A percentile compares a stretch with the other conserved stretches of the same genome.
phyloP scores from a whole-genome alignment of 2,329 filamentous ascomycete species.

The Achaetomium macrosporum region DNA sequence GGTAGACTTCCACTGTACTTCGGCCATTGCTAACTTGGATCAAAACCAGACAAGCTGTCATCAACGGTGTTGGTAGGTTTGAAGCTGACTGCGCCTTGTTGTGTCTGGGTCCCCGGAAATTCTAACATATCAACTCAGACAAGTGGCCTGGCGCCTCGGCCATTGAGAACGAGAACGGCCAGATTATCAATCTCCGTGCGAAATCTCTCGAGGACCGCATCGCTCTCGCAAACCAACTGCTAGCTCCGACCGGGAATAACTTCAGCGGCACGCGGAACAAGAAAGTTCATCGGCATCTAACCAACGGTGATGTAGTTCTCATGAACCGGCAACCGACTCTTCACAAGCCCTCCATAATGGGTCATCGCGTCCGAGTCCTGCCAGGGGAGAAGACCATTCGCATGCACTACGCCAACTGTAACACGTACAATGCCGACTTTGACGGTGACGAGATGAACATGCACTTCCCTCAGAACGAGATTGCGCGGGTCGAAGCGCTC shows the following conservation, averaged over 20 bases:
- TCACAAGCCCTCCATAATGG: conserved; percentile 99
- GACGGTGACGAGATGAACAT: conserved; percentile 99
- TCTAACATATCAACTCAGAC: conserved; percentile 36
- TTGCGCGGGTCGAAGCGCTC: conserved; percentile 86
- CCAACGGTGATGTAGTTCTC: conserved; percentile 92
- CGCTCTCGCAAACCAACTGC: conserved; percentile 85
- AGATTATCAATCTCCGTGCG: conserved; percentile 78
- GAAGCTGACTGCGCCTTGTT: neutral
- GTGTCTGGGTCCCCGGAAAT: neutral
- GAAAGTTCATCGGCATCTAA: conserved; percentile 93
- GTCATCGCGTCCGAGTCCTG: conserved; percentile 84
- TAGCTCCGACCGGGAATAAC: conserved; percentile 73
- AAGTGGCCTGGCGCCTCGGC: conserved; percentile 92
- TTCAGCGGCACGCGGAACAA: conserved; percentile 78
- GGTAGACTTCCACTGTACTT: too few species aligned
- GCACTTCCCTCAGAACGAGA: conserved; percentile 97
- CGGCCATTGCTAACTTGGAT: neutral
- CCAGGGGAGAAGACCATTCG: conserved; percentile 95
- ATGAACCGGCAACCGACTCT: conserved; percentile 99
- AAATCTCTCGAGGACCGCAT: conserved; percentile 85
- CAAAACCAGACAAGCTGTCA: conserved; percentile 65
- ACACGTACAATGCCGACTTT: conserved; percentile 99
- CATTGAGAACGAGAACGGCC: conserved; percentile 92
- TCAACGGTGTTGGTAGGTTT: conserved; percentile 59
- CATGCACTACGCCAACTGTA: conserved; percentile 99